Conservation (phyloP, 495 filamentous ascomycete genomes). For the Penicillium subrubescens region DNA sequence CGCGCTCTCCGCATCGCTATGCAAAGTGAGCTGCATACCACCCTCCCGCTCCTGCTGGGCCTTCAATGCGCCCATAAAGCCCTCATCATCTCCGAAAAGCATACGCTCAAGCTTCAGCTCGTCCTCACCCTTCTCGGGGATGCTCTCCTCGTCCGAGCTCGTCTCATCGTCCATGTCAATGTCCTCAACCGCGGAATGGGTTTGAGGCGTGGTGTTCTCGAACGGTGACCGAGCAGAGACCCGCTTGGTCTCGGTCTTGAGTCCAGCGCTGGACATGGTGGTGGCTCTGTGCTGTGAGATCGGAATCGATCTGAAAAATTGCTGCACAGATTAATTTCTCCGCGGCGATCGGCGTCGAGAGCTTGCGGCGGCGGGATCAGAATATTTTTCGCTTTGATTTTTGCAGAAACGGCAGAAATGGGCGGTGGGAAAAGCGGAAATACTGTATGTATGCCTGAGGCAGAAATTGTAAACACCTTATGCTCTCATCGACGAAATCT, state of each 20-base stretch:
- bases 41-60: slow-evolving; percentile 36
- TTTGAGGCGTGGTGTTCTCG: slow-evolving; percentile 22
- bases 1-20: slow-evolving; percentile 36
- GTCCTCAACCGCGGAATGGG: slow-evolving; percentile 27
- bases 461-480: neutral
- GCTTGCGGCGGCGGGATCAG: slow-evolving; percentile 27
- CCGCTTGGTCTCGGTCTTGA: slow-evolving; percentile 42
- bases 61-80: slow-evolving; percentile 73
- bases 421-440: slow-evolving; percentile 26
- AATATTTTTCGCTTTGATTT: slow-evolving; percentile 37
- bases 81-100: slow-evolving; percentile 82
- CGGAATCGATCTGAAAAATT: neutral
- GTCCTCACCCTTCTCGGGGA: slow-evolving; percentile 69
- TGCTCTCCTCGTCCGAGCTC: slow-evolving; percentile 43
- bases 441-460: slow-evolving; percentile 1
- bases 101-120: slow-evolving; percentile 84
- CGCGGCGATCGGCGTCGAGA: slow-evolving; percentile 14
- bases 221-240: slow-evolving; percentile 28
- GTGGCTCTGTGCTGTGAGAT: neutral
- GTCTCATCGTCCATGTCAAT: slow-evolving; percentile 35
- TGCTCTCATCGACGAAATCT: neutral
- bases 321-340: slow-evolving; percentile 12
- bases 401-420: slow-evolving; percentile 28
- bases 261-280: slow-evolving; percentile 35
- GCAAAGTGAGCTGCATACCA: slow-evolving; percentile 35